phyloP scores from a whole-genome alignment of 2,329 filamentous ascomycete species.

The Colletotrichum kahawae region DNA sequence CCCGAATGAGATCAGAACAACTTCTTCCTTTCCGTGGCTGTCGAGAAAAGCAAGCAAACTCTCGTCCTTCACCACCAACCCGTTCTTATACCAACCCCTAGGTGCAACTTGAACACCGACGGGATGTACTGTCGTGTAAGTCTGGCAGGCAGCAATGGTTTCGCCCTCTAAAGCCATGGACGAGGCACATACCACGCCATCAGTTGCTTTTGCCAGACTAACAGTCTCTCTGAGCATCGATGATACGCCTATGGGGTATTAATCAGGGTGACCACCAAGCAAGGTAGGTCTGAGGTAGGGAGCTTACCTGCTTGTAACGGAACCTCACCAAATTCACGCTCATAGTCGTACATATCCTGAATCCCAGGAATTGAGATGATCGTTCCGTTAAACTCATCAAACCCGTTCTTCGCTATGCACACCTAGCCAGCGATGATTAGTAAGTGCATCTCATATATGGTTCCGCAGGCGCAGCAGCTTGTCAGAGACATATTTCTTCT shows the following conservation, averaged over 20 bases:
- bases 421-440: not conserved
- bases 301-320: not conserved
- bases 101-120: not conserved
- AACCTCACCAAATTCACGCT: not conserved
- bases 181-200: not conserved
- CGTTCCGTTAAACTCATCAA: not conserved
- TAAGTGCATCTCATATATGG: not conserved
- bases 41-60: not conserved
- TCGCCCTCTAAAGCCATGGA: not conserved
- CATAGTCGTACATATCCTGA: not conserved
- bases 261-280: not conserved
- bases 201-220: not conserved
- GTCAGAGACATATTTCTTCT: not conserved
- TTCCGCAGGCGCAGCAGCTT: not conserved
- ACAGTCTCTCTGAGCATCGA: not conserved
- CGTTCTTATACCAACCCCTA: not conserved
- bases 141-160: not conserved
- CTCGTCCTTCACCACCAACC: not conserved
- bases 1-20: not conserved
- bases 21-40: too few species aligned
- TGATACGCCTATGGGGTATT: not conserved
- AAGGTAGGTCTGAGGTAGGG: not conserved
- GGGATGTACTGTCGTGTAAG: not conserved
- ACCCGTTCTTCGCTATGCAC: not conserved
- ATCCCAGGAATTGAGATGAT: not conserved